Base-by-base conservation (phyloP, 768 basidiomycete species). In the Russula sp. region DNA sequence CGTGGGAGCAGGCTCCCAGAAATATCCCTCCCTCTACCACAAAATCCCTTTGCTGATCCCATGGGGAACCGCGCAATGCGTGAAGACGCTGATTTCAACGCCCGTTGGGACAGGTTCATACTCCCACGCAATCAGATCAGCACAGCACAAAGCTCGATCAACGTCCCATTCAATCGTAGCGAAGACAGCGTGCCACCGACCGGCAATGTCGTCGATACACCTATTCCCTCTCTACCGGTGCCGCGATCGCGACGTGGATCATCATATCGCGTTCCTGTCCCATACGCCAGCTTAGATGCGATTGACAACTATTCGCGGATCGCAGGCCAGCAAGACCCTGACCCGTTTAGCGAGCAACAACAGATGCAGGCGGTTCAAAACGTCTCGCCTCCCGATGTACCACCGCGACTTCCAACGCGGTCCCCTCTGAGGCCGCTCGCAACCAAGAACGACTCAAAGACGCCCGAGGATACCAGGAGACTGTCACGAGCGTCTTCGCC, bases 21-120 rank as follows among this genome's bases (percentile, higher is more conserved):
- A 66, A 63, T 70, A 64, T 44, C 70, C 59, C 45, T 67, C 61
- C 45, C 69, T 66, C 62, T 66, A 44, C 69, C 68, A 8, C 68
- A 68, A n/a, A 69, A 69, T 64, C 77, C 79, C 3, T 80, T 79
- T 72, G 71, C 75, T 51, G 73, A 72, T 59, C 73, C 73, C 52
- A 68, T 68, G 20, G 66, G 63, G 27, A 39, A 55, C 42, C 47
- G 16, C 8, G 6, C 56, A 16, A 61, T 61, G 53, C 22, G 35
- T n/a, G 63, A 59, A 32, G 27, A 39, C 22, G 20, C 40, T 4
- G 37, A 16, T 14, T 31, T 57, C 16, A 20, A 47, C 22, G 27
- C 54, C 20, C 50, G 42, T 13, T 59, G 39, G 61, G 47, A 59
- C 20, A 32, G 57, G 18, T 49, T 32, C 31, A 54, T 44, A 11